Base-by-base conservation (phyloP, 2,329 filamentous ascomycete species). In the Aspergillus ruber region DNA sequence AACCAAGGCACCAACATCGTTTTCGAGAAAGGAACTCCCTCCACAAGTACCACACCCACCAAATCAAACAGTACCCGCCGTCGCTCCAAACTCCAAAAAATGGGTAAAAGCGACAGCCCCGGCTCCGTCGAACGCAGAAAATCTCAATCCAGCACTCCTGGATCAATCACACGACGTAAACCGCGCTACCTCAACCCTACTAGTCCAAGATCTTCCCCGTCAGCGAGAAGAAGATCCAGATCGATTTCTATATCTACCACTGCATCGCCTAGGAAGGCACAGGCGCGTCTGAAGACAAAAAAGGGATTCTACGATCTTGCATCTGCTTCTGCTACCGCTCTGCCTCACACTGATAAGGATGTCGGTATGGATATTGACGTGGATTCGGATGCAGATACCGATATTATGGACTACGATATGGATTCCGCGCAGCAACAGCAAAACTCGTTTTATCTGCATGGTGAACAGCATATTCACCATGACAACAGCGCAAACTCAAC, bases 81-180 rank as follows among this genome's bases (percentile, higher is more conserved):
- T 12, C 27, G 17, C 17, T 18, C 32, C 51, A 46, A 36, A 36
- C 38, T 32, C 42, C 42, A 33, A 41, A 67, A 68, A 42, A 59
- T 54, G 35, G 53, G 57, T 10, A 56, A 53, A 17, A 54, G 57
- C 38, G 62, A 66, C 27, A 68, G 65, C 39, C 65, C 65, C 3
- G 61, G 64, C 15, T 65, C 65, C 2, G 61, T 63, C 3, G 64
- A 65, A 42, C 61, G 60, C 29, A 63, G 61, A 27, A 59, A 59
- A 42, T 38, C 52, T 5, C 20, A 40, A 10, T 29, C 25, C 4
- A 29, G 25, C 25, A 29, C 25, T 29, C 25, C 6, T 18, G 39
- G 39, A 23, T n/a, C 13, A 15, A 38, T n/a, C 10, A 25, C 7
- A 10, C 40, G 20, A 42, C 35, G 12, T 23, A 38, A 33, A 36